Evolutionary conservation across 2,329 filamentous ascomycete genomes (phyloP).

Genomic region (Alternaria alternata): DNA sequence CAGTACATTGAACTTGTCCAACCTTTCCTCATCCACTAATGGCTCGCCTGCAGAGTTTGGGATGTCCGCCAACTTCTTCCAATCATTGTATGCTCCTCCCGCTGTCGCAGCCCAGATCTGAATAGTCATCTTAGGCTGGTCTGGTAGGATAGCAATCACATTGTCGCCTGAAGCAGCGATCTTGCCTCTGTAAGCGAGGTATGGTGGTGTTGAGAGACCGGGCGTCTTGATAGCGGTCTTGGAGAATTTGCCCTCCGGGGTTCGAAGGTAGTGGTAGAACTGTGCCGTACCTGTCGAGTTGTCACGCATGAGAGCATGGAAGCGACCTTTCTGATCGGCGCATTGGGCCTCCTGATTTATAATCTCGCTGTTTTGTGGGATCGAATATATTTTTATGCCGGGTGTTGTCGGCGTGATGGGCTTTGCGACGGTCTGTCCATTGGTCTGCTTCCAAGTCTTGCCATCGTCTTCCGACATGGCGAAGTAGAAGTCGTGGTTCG

Average conservation of each 20-base stretch:
- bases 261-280: conserved; percentile 48
- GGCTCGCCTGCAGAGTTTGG: conserved; percentile 43
- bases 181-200: conserved; percentile 45
- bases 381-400: conserved; percentile 56
- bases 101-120: conserved; percentile 43
- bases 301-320: conserved; percentile 61
- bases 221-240: conserved; percentile 43
- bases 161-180: conserved; percentile 39
- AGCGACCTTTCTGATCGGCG: conserved; percentile 55
- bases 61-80: conserved; percentile 44
- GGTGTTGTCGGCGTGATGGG: conserved; percentile 53
- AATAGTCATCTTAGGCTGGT: conserved; percentile 38
- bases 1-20: conserved; percentile 34
- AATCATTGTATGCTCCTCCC: conserved; percentile 36
- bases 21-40: conserved; percentile 41
- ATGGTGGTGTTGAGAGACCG: conserved; percentile 41
- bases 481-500: conserved; percentile 62
- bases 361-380: conserved; percentile 58
- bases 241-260: conserved; percentile 36
- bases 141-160: conserved; percentile 41
- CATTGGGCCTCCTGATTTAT: conserved; percentile 62
- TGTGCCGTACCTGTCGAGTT: conserved; percentile 36
- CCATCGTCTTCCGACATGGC: conserved; percentile 59
- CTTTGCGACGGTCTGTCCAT: conserved; percentile 49
- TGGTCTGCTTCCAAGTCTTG: conserved; percentile 54